phyloP scores from a whole-genome alignment of 2,329 filamentous ascomycete genomes.

The Ophiosphaerella herpotricha region DNA sequence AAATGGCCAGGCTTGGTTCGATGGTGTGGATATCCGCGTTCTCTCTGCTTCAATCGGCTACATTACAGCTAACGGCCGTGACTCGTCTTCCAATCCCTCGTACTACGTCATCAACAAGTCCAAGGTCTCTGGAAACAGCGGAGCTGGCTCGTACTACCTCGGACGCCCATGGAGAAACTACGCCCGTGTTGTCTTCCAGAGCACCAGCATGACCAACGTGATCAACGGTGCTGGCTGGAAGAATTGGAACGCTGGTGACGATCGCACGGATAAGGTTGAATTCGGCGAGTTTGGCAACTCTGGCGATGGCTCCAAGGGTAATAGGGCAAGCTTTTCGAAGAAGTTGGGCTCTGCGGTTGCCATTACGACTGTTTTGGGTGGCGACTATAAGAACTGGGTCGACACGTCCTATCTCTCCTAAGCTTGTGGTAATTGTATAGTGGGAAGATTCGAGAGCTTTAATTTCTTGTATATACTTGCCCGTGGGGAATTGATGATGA shows the following conservation, averaged over 20 bases:
- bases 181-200: conserved; percentile 58
- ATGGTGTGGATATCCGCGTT: conserved; percentile 55
- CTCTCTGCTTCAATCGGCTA: conserved; percentile 49
- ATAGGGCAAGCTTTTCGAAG: conserved; percentile 56
- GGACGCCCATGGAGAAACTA: conserved; percentile 60
- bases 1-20: conserved; percentile 57
- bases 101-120: conserved; percentile 63
- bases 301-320: conserved; percentile 60
- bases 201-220: conserved; percentile 57
- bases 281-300: conserved; percentile 66
- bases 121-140: conserved; percentile 49
- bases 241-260: conserved; percentile 56
- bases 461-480: too few relatives aligned
- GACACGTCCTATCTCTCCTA: conserved; percentile 37
- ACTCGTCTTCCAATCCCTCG: conserved; percentile 40
- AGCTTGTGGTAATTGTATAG: neutral
- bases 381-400: conserved; percentile 36
- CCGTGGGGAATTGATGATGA: too few relatives aligned
- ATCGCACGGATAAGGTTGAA: conserved; percentile 57
- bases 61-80: conserved; percentile 44
- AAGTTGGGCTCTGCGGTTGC: conserved; percentile 47
- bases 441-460: too few relatives aligned
- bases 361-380: conserved; percentile 54
- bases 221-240: conserved; percentile 65
- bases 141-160: conserved; percentile 53